Percentiles rank a stretch among this genome's conserved stretches.
These are phyloP conservation scores for Pythium volutum DNA, from an alignment of 352 stramenopile species.

Conservation along the genomic window DNA sequence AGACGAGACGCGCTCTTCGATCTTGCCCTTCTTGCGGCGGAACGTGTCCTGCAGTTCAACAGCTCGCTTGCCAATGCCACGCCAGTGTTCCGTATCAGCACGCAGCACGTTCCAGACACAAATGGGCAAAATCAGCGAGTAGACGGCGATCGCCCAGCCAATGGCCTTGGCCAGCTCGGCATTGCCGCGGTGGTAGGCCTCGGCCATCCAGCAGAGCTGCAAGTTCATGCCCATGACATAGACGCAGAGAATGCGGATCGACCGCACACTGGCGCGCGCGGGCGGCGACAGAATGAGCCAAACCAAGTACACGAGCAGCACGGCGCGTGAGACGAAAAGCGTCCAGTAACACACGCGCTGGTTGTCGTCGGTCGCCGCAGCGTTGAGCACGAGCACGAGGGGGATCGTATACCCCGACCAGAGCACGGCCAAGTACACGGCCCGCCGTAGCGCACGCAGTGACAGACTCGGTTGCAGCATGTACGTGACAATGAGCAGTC, in stretches of 20 bases:
- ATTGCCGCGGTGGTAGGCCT: conserved; percentile 17
- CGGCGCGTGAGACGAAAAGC: too few species aligned
- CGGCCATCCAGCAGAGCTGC: not conserved
- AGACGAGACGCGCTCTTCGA: conserved; percentile 40
- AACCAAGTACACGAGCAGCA: too few species aligned
- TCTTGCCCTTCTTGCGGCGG: conserved; percentile 27
- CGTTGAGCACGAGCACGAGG: conserved; percentile 24
- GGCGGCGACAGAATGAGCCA: conserved; percentile 34
- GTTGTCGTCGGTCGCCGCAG: conserved; percentile 23
- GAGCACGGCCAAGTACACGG: conserved; percentile 41
- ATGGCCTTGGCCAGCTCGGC: conserved; percentile 13
- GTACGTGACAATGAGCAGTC: conserved; percentile 56
- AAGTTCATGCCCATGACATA: not conserved
- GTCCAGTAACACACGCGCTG: conserved; percentile 29
- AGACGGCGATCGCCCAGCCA: conserved; percentile 25
- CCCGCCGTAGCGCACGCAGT: too few species aligned
- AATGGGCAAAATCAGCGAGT: conserved; percentile 24
- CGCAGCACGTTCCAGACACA: conserved; percentile 33
- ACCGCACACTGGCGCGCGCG: conserved; percentile 38
- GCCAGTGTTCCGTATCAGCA: conserved; percentile 35
- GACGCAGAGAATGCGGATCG: too few species aligned
- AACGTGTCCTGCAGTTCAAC: conserved; percentile 29
- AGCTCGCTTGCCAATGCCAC: conserved; percentile 27
- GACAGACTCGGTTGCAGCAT: conserved; percentile 53
- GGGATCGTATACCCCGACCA: conserved; percentile 56